Evolutionary conservation across 192 early-diverging fungal species (phyloP), one percentile per base, ranked within the genome.

Genomic region (Backusella westeae): DNA sequence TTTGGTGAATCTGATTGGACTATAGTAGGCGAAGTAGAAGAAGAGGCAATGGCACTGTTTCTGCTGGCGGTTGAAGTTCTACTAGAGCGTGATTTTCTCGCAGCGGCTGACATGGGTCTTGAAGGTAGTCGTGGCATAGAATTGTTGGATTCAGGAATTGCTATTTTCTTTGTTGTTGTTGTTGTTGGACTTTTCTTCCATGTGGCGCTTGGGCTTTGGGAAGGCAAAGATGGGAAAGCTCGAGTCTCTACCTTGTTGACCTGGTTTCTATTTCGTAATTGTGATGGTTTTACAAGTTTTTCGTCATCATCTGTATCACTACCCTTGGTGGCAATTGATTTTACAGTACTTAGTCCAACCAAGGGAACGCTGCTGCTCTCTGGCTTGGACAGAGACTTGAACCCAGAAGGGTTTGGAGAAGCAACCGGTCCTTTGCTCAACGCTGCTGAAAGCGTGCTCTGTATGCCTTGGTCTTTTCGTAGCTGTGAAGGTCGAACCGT

Each of bases 211-310:
- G 56, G 56, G 10, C 56, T 75, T 67, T n/a, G 32, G 21, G 32
- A 23, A 65, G 10, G 7, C 15, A 15, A 14, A 9, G 26, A 7
- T 36, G 63, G 23, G 7, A 21, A 26, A 5, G 44, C 29, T 23
- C 36, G 35, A 34, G 59, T 26, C 14, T 41, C 38, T 21, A 34
- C 17, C n/a, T 59, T 36, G 7, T 34, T 63, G 6, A 26, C 29
- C 6, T 65, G 74, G 34, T 52, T 65, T 34, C 44, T 74, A 17
- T 75, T 36, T 12, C 77, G 72, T 21, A 78, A 41, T 21, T 73
- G 73, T 1, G 77, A 78, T 21, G 77, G 77, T 26, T 74, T 78
- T 21, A 78, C 72, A 17, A 78, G 34, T 17, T 78, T 72, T 42
- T 74, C 73, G n/a, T 67, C 77, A 17, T 74, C 67, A 6, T 74